Evolutionary conservation across 179 eudicot species (phyloP).

Genomic region (Patellifolia procumbens): DNA sequence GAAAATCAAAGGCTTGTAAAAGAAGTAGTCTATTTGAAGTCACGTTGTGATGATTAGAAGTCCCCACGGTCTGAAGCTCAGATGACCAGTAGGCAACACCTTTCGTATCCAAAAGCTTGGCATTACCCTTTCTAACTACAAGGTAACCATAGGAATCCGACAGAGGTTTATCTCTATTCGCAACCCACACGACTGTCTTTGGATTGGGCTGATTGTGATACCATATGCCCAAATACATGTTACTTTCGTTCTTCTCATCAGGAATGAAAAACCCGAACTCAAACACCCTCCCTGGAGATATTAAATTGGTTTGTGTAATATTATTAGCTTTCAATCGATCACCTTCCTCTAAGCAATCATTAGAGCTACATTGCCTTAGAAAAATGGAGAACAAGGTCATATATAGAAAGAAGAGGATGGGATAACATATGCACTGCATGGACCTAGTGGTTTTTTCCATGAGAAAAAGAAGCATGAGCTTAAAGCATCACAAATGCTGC

Average conservation of each 20-base stretch:
- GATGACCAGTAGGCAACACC: too few relatives aligned
- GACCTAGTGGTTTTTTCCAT: not conserved
- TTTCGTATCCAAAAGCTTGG: too few relatives aligned
- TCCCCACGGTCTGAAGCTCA: too few relatives aligned
- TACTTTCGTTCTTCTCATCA: not conserved
- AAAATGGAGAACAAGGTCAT: conserved; percentile 2
- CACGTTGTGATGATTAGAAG: not conserved
- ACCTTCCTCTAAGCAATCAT: conserved; percentile 7
- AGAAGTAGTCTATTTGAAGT: not conserved
- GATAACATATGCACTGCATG: not conserved
- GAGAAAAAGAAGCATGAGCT: not conserved
- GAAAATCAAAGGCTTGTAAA: too few relatives aligned
- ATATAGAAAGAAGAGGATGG: not conserved
- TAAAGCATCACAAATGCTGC: not conserved
- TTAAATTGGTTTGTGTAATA: not conserved
- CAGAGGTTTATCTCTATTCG: conserved; percentile 30
- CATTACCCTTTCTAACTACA: not conserved
- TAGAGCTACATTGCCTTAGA: not conserved
- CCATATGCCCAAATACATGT: conserved; percentile 34
- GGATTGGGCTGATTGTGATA: not conserved
- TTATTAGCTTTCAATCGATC: not conserved
- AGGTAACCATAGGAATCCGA: conserved; percentile 13
- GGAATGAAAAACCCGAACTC: conserved; percentile 36
- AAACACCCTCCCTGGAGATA: conserved; percentile 15
- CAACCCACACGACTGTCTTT: conserved; percentile 35